A percentile compares a stretch with the other conserved stretches of the same genome.
Conservation (phyloP, 805 yeast genomes). For the Helenozyma baotianmanensis region DNA sequence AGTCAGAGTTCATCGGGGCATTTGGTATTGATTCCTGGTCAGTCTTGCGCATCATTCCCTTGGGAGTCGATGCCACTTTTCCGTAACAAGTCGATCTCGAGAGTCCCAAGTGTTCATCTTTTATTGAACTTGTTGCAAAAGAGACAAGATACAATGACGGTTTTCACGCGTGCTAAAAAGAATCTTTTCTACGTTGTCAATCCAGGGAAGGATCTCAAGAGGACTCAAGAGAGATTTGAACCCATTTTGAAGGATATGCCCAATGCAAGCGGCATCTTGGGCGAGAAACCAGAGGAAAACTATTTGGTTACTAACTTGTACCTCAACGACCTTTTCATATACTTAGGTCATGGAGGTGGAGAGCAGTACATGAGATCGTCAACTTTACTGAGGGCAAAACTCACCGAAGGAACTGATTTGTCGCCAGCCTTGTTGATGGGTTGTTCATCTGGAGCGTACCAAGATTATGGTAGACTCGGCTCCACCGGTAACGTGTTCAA, state of each 20-base stretch:
- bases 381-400: slow-evolving; percentile 31
- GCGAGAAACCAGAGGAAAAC: slow-evolving; percentile 53
- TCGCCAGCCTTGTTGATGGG: slow-evolving; percentile 76
- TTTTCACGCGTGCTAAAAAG: slow-evolving; percentile 1
- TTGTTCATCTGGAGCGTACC: slow-evolving; percentile 79
- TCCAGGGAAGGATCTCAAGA: slow-evolving; percentile 72
- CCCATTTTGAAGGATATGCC: slow-evolving; percentile 33
- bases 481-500: slow-evolving; percentile 74
- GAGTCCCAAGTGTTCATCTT: slow-evolving; percentile 63
- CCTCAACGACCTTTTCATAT: slow-evolving; percentile 51
- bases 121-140: slow-evolving; percentile 35
- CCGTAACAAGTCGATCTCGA: slow-evolving; percentile 51
- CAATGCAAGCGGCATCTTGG: slow-evolving; percentile 52
- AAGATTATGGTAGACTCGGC: slow-evolving; percentile 54
- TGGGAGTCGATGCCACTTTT: slow-evolving; percentile 81
- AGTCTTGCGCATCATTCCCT: slow-evolving; percentile 65
- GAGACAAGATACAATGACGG: slow-evolving; percentile 3
- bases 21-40: slow-evolving; percentile 65
- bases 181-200: slow-evolving; percentile 58
- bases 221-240: slow-evolving; percentile 60
- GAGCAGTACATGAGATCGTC: slow-evolving; percentile 67
- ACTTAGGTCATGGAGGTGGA: slow-evolving; percentile 97
- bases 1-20: slow-evolving; percentile 36
- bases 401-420: slow-evolving; percentile 24
- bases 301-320: slow-evolving; percentile 43